phyloP scores from a whole-genome alignment of 257 asterid genomes.

The Primulina tabacum region DNA sequence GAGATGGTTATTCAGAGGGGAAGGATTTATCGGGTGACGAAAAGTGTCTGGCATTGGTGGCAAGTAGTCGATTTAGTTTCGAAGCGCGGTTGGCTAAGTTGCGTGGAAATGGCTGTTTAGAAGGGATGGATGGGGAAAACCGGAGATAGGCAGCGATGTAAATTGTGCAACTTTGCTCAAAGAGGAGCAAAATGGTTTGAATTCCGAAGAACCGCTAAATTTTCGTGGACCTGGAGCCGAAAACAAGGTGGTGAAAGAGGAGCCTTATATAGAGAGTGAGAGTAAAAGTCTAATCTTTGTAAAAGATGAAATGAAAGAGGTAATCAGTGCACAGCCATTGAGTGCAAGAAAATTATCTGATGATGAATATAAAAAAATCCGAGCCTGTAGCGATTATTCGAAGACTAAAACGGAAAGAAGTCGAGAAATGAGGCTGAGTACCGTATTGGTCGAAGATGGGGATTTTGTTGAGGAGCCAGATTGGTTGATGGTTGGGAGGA shows the following conservation, averaged over 20 bases:
- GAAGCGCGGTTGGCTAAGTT: slow-evolving; percentile 26
- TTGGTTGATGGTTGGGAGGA: slow-evolving; percentile 83
- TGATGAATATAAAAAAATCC: slow-evolving; percentile 32
- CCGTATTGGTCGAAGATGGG: slow-evolving; percentile 67
- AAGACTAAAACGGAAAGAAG: slow-evolving; percentile 29
- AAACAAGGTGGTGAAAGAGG: slow-evolving; percentile 28
- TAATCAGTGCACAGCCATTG: slow-evolving; percentile 44
- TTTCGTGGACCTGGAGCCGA: neutral
- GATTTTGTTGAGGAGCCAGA: slow-evolving; percentile 68
- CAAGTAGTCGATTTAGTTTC: slow-evolving; percentile 18
- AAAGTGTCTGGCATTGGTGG: slow-evolving; percentile 2
- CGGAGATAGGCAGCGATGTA: neutral
- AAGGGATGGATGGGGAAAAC: slow-evolving; percentile 15
- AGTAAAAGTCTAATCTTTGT: slow-evolving; percentile 17
- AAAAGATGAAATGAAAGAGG: slow-evolving; percentile 35
- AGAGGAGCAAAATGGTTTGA: neutral
- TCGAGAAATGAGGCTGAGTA: slow-evolving; percentile 37
- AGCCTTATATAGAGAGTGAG: slow-evolving; percentile 17
- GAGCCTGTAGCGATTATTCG: neutral
- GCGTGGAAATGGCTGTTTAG: slow-evolving; percentile 3
- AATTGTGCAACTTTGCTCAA: slow-evolving; percentile 7
- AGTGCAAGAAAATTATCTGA: slow-evolving; percentile 41
- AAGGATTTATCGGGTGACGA: slow-evolving; percentile 11
- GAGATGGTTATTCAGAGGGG: slow-evolving; percentile 9
- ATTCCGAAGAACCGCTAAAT: neutral